A percentile compares a stretch with the other conserved stretches of the same genome.
These are phyloP conservation scores for Acanthamoeba triangularis DNA, from an alignment of 208 protist genomes.

Conservation along the genomic window DNA sequence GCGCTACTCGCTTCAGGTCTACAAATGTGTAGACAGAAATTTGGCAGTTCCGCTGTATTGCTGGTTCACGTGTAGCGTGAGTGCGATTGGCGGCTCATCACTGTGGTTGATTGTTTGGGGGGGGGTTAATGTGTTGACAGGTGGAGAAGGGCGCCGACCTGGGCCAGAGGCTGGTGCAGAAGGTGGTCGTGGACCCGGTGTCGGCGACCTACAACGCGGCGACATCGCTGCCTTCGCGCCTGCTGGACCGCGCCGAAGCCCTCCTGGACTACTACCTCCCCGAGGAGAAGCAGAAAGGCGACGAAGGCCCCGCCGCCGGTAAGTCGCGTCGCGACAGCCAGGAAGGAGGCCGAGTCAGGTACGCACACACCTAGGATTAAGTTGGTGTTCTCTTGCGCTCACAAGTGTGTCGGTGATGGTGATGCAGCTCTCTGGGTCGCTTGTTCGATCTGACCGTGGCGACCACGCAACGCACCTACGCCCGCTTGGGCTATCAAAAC, in stretches of 20 bases:
- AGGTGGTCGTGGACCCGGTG: not conserved
- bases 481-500: slow-evolving; percentile 5
- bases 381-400: not conserved
- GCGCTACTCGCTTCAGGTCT: not conserved
- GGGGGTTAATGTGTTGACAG: not conserved
- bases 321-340: not conserved
- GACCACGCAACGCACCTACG: slow-evolving; percentile 8
- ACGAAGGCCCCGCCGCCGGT: not conserved
- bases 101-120: not conserved
- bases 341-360: not conserved
- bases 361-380: not conserved
- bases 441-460: not conserved
- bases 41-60: not conserved
- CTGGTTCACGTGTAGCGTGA: not conserved
- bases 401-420: not conserved
- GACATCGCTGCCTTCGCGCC: not conserved
- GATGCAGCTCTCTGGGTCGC: not conserved
- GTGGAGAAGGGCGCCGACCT: not conserved
- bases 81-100: not conserved
- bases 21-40: not conserved
- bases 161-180: not conserved
- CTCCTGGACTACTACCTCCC: slow-evolving; percentile 25
- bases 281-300: slow-evolving; percentile 36
- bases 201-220: not conserved
- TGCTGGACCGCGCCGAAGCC: slow-evolving; percentile 19